These are phyloP conservation scores for Phytopythium kandeliae DNA, from an alignment of 352 stramenopile genomes.

Conservation along the genomic window DNA sequence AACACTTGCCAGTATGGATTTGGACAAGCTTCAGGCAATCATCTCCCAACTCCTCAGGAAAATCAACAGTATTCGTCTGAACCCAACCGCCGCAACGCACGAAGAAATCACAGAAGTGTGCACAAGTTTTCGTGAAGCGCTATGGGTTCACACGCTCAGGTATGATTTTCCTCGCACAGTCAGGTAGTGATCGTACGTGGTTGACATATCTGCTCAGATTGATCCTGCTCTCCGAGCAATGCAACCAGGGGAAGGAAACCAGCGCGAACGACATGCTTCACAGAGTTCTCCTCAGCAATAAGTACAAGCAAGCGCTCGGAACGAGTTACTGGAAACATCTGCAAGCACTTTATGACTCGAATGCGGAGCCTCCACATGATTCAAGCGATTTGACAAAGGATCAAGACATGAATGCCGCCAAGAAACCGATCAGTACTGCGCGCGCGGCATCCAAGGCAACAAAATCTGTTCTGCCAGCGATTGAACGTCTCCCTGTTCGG, in stretches of 20 bases:
- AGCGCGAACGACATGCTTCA: slow-evolving; percentile 7
- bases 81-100: slow-evolving; percentile 32
- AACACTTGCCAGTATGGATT: not conserved
- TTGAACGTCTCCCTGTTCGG: slow-evolving; percentile 22
- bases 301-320: slow-evolving; percentile 36
- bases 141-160: slow-evolving; percentile 61
- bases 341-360: slow-evolving; percentile 11
- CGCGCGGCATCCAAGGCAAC: not conserved
- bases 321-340: slow-evolving; percentile 35
- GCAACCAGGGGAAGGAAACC: slow-evolving; percentile 8
- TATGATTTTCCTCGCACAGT: slow-evolving; percentile 22
- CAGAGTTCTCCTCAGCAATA: slow-evolving; percentile 21
- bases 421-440: slow-evolving; percentile 5
- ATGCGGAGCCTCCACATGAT: not conserved
- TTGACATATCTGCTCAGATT: slow-evolving; percentile 21
- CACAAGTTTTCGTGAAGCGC: slow-evolving; percentile 44
- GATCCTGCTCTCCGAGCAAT: slow-evolving; percentile 9
- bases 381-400: not conserved
- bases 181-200: no score
- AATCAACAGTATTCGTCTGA: slow-evolving; percentile 33
- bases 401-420: not conserved
- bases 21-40: not conserved
- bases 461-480: not conserved
- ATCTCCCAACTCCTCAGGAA: slow-evolving; percentile 1
- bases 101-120: slow-evolving; percentile 50